Evolutionary conservation across 768 basidiomycete genomes (phyloP).

Genomic region (Suillus brevipes): DNA sequence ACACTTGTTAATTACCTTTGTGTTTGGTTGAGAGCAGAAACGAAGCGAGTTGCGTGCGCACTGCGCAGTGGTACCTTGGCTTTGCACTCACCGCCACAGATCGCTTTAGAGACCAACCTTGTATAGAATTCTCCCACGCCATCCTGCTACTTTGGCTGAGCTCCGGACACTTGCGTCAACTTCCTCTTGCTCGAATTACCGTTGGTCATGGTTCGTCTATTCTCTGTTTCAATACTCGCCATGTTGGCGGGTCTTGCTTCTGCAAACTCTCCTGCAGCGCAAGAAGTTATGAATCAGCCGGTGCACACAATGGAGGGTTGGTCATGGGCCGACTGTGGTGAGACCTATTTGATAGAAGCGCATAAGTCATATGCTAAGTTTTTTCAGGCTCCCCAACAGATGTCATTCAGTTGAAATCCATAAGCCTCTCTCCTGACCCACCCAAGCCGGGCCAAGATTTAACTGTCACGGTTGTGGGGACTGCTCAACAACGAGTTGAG

Average conservation of each 20-base stretch:
- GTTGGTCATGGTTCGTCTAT: conserved; percentile 32
- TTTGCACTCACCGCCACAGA: conserved; percentile 4
- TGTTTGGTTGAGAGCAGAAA: background rate
- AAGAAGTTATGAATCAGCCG: conserved; percentile 32
- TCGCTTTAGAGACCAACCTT: background rate
- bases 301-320: conserved; percentile 49
- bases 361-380: conserved; percentile 7
- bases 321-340: conserved; percentile 77
- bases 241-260: conserved; percentile 25
- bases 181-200: conserved; percentile 10
- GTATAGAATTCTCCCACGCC: conserved; percentile 21
- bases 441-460: conserved; percentile 85
- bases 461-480: conserved; percentile 78
- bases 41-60: conserved; percentile 1
- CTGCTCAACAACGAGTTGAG: conserved; percentile 58
- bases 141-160: conserved; percentile 17
- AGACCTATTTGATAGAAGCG: conserved; percentile 28
- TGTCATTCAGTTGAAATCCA: conserved; percentile 64
- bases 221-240: conserved; percentile 29
- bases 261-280: conserved; percentile 26
- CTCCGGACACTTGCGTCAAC: conserved; percentile 20
- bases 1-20: background rate
- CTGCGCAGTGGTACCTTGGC: background rate
- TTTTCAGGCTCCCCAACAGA: conserved; percentile 45
- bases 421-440: conserved; percentile 80